A percentile compares a stretch with the other conserved stretches of the same genome.
phyloP scores from a whole-genome alignment of 805 yeast species.

The Pichia insulana region DNA sequence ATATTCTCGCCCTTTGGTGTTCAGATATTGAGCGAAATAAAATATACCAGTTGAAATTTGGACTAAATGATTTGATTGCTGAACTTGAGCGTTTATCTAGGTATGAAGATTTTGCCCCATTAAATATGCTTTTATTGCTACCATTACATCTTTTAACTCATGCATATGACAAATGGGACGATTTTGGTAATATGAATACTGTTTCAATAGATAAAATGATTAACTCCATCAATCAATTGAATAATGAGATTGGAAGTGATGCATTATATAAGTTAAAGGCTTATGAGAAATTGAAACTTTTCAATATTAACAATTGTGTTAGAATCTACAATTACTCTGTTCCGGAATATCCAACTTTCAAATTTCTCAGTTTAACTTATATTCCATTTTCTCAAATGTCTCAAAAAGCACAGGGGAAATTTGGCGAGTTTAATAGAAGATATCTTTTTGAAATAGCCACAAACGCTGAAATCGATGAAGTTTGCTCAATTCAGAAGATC shows the following conservation, averaged over 20 bases:
- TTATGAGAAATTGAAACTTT: not conserved
- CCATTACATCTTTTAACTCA: conserved; percentile 1
- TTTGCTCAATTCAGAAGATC: not conserved
- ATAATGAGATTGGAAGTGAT: not conserved
- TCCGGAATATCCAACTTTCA: not conserved
- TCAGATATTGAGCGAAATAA: not conserved
- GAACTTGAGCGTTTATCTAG: conserved; percentile 1
- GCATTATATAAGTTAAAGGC: not conserved
- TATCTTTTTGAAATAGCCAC: not conserved
- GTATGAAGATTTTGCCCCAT: not conserved
- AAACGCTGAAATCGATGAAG: not conserved
- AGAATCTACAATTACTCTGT: conserved; percentile 1
- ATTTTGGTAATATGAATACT: conserved; percentile 3
- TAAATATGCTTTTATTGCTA: not conserved
- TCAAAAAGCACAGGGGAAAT: not conserved
- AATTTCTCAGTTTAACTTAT: not conserved
- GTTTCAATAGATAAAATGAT: not conserved
- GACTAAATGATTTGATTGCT: not conserved
- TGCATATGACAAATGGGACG: conserved; percentile 5
- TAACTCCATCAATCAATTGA: not conserved
- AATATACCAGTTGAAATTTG: not conserved
- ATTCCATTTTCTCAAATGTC: not conserved
- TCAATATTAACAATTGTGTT: conserved; percentile 4
- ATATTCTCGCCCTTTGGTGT: conserved; percentile 1
- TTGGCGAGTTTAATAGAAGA: conserved; percentile 2